A percentile compares a stretch with the other conserved stretches of the same genome.
These are phyloP conservation scores for Gossypium turneri DNA, from an alignment of 345 rosid genomes.

Conservation along the genomic window DNA sequence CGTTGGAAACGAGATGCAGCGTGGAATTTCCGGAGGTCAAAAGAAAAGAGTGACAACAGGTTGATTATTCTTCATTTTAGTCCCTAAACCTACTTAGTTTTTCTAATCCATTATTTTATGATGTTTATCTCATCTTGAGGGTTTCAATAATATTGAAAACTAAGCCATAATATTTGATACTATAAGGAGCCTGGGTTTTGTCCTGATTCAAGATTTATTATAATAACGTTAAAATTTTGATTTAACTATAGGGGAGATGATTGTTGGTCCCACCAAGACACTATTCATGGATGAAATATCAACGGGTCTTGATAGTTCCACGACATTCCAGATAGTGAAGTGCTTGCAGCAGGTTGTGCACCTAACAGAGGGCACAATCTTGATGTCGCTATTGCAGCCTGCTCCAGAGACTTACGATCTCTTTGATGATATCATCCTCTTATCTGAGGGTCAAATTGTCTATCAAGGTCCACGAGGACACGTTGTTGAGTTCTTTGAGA, in stretches of 20 bases:
- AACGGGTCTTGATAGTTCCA: conserved; percentile 90
- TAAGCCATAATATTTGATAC: too few relatives aligned
- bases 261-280: conserved; percentile 89
- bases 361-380: conserved; percentile 61
- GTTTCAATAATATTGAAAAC: too few relatives aligned
- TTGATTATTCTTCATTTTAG: conserved; percentile 9
- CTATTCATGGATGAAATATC: conserved; percentile 95
- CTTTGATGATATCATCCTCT: conserved; percentile 72
- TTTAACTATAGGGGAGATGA: conserved; percentile 73
- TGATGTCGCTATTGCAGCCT: conserved; percentile 83
- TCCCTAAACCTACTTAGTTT: background rate
- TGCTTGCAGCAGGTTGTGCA: conserved; percentile 79
- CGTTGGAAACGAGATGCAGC: conserved; percentile 72
- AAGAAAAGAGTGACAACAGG: conserved; percentile 91
- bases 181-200: background rate
- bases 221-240: background rate
- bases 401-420: conserved; percentile 92
- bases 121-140: too few relatives aligned
- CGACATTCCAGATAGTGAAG: conserved; percentile 82
- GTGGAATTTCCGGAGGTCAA: conserved; percentile 93
- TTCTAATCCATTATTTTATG: too few relatives aligned
- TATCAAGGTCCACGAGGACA: conserved; percentile 82
- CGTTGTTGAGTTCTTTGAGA: conserved; percentile 59
- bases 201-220: background rate
- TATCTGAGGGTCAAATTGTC: conserved; percentile 80